phyloP scores from a whole-genome alignment of 225 moss, liverwort and hornwort genomes.

The Pseudisothecium myosuroides region DNA sequence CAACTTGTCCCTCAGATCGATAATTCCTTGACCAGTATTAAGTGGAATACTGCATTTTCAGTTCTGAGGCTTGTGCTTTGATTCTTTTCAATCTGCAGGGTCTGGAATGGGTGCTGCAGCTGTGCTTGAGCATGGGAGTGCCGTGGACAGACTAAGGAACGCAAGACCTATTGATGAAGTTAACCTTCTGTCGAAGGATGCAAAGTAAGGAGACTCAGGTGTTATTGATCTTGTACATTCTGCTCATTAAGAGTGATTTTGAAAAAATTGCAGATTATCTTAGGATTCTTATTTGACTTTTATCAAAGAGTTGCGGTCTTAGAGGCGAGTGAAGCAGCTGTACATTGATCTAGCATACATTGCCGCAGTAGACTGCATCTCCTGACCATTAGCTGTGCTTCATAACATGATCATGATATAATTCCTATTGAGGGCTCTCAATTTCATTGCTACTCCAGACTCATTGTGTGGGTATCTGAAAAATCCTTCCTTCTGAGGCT shows the following conservation, averaged over 20 bases:
- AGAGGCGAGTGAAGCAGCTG: background rate
- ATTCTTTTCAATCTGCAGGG: background rate
- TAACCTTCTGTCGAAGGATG: background rate
- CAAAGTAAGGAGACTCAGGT: background rate
- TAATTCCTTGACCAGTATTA: too few relatives aligned
- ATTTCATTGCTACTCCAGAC: background rate
- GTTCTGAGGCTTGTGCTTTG: background rate
- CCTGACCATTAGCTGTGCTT: background rate
- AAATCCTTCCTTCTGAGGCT: background rate
- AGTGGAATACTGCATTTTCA: background rate
- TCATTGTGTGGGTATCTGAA: background rate
- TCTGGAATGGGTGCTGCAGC: constrained; percentile 91
- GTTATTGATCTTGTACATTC: background rate
- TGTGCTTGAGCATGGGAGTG: constrained; percentile 60
- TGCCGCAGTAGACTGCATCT: background rate
- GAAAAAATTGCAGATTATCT: background rate
- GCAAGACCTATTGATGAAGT: background rate
- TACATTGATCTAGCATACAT: background rate
- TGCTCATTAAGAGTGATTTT: too few relatives aligned
- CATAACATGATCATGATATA: background rate
- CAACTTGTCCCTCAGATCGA: background rate
- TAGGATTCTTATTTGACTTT: too few relatives aligned
- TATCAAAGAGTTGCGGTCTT: background rate
- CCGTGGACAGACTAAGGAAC: constrained; percentile 37
- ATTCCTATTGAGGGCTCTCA: background rate